Percentiles rank a stretch among this genome's conserved stretches.
These are phyloP conservation scores for Lecanicillium sp. DNA, from an alignment of 2,329 filamentous ascomycete genomes.

Conservation along the genomic window DNA sequence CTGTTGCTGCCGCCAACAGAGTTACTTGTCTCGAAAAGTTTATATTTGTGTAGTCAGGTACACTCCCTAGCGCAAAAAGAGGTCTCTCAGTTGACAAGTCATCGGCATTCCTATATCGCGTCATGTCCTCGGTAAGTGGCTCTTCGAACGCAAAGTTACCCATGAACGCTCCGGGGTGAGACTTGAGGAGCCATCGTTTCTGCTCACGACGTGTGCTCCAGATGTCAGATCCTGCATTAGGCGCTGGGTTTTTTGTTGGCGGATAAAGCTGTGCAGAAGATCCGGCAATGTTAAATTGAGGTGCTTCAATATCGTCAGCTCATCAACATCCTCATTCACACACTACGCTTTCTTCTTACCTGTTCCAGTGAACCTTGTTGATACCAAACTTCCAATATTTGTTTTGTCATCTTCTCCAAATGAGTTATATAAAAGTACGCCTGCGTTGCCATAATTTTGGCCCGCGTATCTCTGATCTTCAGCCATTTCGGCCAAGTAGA, in stretches of 20 bases:
- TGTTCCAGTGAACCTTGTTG: slow-evolving; percentile 19
- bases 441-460: slow-evolving; percentile 24
- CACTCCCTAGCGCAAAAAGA: slow-evolving; percentile 49
- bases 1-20: slow-evolving; percentile 40
- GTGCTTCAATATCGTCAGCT: slow-evolving; percentile 15
- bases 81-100: slow-evolving; percentile 14
- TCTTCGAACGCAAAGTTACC: slow-evolving; percentile 24
- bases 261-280: slow-evolving; percentile 25
- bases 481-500: slow-evolving; percentile 27
- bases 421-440: slow-evolving; percentile 21
- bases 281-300: slow-evolving; percentile 23
- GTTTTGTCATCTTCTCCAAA: slow-evolving; percentile 14
- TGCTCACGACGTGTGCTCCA: slow-evolving; percentile 27
- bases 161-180: slow-evolving; percentile 40
- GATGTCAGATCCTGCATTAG: slow-evolving; percentile 16
- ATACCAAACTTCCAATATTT: slow-evolving; percentile 20
- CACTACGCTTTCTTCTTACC: slow-evolving; percentile 14
- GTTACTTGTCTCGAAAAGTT: slow-evolving; percentile 19
- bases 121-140: slow-evolving; percentile 28
- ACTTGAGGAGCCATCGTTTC: slow-evolving; percentile 40
- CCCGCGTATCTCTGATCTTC: slow-evolving; percentile 22
- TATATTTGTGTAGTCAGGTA: slow-evolving; percentile 31
- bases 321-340: not conserved
- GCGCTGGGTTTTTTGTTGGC: slow-evolving; percentile 18
- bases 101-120: slow-evolving; percentile 19